Conservation (phyloP, 2,329 filamentous ascomycete species). For the Aspergillus jensenii region DNA sequence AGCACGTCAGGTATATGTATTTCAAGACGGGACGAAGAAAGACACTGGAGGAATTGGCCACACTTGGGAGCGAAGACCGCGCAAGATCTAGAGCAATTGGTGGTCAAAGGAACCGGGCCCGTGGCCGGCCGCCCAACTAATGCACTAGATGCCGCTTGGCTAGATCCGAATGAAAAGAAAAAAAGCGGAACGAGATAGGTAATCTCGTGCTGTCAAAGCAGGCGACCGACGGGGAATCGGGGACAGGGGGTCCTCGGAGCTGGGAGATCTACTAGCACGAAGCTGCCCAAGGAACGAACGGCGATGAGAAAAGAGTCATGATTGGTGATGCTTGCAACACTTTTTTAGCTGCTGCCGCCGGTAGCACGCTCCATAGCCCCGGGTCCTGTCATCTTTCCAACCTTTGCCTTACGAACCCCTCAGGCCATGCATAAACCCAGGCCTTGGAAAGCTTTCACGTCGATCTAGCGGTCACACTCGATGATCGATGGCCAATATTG, state of each 20-base stretch:
- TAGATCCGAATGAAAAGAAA: conserved; percentile 1
- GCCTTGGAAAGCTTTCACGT: conserved; percentile 17
- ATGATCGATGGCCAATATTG: not conserved
- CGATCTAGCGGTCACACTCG: conserved; percentile 12
- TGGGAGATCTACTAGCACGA: conserved; percentile 13
- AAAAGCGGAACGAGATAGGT: not conserved
- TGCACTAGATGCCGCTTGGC: conserved; percentile 3
- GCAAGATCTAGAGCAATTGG: conserved; percentile 12
- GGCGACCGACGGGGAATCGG: conserved; percentile 12
- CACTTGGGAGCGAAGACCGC: conserved; percentile 5
- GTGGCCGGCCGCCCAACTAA: not conserved
- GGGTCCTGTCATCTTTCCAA: conserved; percentile 22
- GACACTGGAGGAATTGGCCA: conserved; percentile 2
- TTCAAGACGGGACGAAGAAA: not conserved
- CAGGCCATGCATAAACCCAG: conserved; percentile 6
- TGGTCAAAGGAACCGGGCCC: conserved; percentile 5
- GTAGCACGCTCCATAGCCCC: conserved; percentile 24
- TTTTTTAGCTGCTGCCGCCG: conserved; percentile 18
- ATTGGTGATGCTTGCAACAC: conserved; percentile 1
- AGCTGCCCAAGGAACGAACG: conserved; percentile 18
- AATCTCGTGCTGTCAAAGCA: conserved; percentile 17
- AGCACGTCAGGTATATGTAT: conserved; percentile 7
- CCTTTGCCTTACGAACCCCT: not conserved
- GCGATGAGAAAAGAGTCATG: not conserved
- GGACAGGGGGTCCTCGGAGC: conserved; percentile 10